A percentile compares a stretch with the other conserved stretches of the same genome.
These are phyloP conservation scores for Thinopyrum elongatum DNA, from an alignment of 176 grass and related monocot species.

Conservation along the genomic window DNA sequence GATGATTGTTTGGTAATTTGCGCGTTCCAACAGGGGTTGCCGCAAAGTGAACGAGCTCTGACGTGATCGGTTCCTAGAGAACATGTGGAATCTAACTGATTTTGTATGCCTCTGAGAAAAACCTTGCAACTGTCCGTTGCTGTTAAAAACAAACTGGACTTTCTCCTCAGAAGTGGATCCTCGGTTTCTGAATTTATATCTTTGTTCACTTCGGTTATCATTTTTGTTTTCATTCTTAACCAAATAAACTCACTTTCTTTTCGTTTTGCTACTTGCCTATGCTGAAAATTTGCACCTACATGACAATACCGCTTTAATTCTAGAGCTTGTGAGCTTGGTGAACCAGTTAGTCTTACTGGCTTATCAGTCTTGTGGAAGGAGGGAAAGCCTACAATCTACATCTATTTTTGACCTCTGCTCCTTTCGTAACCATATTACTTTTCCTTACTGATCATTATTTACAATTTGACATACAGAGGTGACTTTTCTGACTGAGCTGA, in stretches of 20 bases:
- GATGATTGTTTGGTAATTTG: too few relatives aligned
- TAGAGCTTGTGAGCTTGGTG: too few relatives aligned
- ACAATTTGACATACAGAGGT: too few relatives aligned
- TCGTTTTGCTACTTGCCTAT: neutral
- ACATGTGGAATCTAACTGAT: neutral
- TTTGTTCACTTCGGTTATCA: neutral
- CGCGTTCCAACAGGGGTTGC: neutral
- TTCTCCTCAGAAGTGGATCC: neutral
- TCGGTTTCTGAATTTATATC: neutral
- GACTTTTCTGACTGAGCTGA: too few relatives aligned
- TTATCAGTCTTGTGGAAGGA: too few relatives aligned
- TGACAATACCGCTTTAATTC: too few relatives aligned
- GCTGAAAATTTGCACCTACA: neutral
- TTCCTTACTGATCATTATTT: too few relatives aligned
- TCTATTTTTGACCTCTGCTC: too few relatives aligned
- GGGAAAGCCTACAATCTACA: too few relatives aligned
- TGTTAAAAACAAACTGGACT: neutral
- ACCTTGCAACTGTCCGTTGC: neutral
- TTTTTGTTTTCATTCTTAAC: neutral
- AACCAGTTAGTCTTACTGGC: too few relatives aligned
- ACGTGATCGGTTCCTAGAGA: neutral
- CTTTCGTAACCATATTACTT: too few relatives aligned
- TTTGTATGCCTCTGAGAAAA: neutral
- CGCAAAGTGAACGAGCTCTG: neutral
- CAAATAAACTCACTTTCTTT: neutral